Evolutionary conservation across 1,284 basidiomycete species (phyloP), one percentile per base, ranked within the genome.

Genomic region (Exobasidium cylindrosporum): DNA sequence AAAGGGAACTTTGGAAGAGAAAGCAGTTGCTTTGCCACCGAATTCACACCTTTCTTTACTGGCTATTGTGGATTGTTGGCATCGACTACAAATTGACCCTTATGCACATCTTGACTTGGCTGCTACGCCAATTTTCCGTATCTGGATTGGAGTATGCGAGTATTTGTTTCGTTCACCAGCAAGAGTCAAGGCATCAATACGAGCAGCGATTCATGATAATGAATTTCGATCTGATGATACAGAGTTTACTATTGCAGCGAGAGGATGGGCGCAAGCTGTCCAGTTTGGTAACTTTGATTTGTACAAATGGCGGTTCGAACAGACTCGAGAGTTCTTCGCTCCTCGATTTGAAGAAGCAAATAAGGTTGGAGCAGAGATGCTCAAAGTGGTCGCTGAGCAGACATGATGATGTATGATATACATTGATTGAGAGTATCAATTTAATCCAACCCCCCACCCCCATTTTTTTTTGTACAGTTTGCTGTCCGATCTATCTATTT

Each of bases 1-100:
- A 29, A 17, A 43, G 2, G 47, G 17, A 1, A 30, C 3, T 23
- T 30, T 30, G 10, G 49, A 30, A 13, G 61, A 54, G 11, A 11
- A 31, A 17, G 17, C 17, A 7, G 17, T 10, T 40, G 35, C 35
- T 7, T 10, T 10, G 17, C 76, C 80, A 5, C 85, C 86, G 32
- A 98, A 98, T 81, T 96, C 92, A 11, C 96, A 98, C 81, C 86
- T 98, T 58, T 89, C 92, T 7, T 84, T 98, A n/a, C 86, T 98
- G 49, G 93, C 94, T 17, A 98, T 98, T 90, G 96, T 97, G 32
- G 96, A 98, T 81, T 96, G 92, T 78, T 98, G 95, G 96, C 88
- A 91, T 10, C 85, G 86, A 53, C 86, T 97, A 58, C 84, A 84
- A 3, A 93, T 97, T 78, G 86, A 91, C 61, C 96, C 95, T 0